Base-by-base conservation (phyloP, 495 filamentous ascomycete genomes). In the Sabuloglossum arenarium region DNA sequence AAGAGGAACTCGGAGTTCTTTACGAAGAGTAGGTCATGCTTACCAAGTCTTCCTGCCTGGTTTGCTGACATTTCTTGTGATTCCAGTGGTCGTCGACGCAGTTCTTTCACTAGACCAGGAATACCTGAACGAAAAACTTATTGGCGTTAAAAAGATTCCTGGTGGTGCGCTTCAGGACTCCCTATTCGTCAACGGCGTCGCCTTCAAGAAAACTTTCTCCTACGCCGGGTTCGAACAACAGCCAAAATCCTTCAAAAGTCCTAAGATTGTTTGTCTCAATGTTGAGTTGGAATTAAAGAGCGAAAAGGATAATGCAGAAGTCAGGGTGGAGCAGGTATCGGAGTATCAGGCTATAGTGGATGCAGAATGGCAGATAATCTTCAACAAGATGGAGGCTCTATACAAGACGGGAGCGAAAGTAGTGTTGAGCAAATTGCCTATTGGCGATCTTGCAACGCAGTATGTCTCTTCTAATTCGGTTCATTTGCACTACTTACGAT, bases 281-380 rank as follows among this genome's bases (percentile, higher is more conserved):
- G 91, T 98, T 56, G 91, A 98, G 69, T 75, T 98, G 55, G 91
- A 98, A 70, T 72, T 98, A 60, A 98, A 98, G 78, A 86, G 83
- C 59, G 91, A 98, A 69, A 98, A 96, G 73, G 91, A 98, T 72
- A 98, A 98, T 63, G 91, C 91, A 50, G 91, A 98, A 71, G 88
- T 98, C 57, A 79, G 91, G 60, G 88, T 98, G 49, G 91, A 96
- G 70, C 91, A 97, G 65, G 91, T 98, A 57, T 94, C 90, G 29
- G 91, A 98, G 72, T 98, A 98, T 74, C 91, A 98, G 71, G 91
- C 91, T 51, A 94, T 98, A 63, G 91, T 98, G 66, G 91, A 98
- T 67, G 91, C 91, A 42, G 91, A 98, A 69, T 98, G 91, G 91
- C 86, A 94, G 71, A 98, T 98, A 66, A 98, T 98, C 68, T 95